Conservation (phyloP, 2,329 filamentous ascomycete species). For the Calonectria pteridis region DNA sequence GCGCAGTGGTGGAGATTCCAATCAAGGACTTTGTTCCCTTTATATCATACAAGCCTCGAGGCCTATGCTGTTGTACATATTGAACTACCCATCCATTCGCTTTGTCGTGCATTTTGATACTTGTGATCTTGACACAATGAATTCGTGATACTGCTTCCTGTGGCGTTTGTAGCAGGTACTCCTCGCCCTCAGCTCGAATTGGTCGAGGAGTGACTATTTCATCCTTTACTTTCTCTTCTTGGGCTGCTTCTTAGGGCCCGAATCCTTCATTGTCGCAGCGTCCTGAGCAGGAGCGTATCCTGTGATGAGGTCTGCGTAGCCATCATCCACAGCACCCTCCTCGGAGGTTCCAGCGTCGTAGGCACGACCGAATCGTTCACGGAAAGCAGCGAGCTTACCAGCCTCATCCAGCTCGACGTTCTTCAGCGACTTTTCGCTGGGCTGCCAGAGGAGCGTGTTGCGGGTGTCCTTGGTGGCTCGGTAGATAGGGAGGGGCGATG, state of each 20-base stretch:
- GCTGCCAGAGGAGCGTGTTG: conserved; percentile 94
- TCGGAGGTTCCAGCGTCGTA: conserved; percentile 76
- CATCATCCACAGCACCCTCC: conserved; percentile 43
- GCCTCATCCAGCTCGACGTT: conserved; percentile 97
- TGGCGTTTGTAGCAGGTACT: neutral
- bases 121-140: conserved; percentile 8
- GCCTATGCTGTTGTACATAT: conserved; percentile 51
- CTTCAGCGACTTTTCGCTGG: conserved; percentile 80
- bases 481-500: conserved; percentile 74
- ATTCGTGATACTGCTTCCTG: neutral
- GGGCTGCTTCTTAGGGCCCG: conserved; percentile 56
- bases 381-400: conserved; percentile 87
- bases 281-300: conserved; percentile 59
- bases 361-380: conserved; percentile 83
- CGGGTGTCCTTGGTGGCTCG: conserved; percentile 82
- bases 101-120: conserved; percentile 4
- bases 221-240: conserved; percentile 61
- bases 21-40: conserved; percentile 38
- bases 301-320: conserved; percentile 61
- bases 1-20: conserved; percentile 28
- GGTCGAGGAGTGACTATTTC: neutral
- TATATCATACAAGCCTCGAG: conserved; percentile 52
- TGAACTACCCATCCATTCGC: conserved; percentile 40
- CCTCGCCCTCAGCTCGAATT: neutral
- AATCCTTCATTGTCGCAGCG: conserved; percentile 49